phyloP scores from a whole-genome alignment of 352 stramenopile genomes.

The Paralagenidium karlingii region DNA sequence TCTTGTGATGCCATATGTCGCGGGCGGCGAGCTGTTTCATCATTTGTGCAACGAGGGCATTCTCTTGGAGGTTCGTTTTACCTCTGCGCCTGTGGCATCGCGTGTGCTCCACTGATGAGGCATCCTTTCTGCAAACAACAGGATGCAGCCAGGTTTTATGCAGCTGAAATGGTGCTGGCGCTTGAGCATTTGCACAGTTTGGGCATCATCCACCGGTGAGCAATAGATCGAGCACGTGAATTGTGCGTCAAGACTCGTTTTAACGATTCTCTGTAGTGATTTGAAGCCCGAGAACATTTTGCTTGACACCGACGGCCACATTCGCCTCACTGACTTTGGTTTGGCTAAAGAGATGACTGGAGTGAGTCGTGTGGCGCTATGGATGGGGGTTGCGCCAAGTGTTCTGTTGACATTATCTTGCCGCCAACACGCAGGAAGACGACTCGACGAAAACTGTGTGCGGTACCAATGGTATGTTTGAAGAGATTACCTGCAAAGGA shows the following conservation, averaged over 20 bases:
- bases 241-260: neutral
- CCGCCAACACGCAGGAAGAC: conserved; percentile 21
- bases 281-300: conserved; percentile 81
- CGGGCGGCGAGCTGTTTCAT: conserved; percentile 57
- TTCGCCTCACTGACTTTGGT: conserved; percentile 78
- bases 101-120: neutral
- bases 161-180: conserved; percentile 72
- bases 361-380: conserved; percentile 10
- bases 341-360: conserved; percentile 67
- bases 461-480: conserved; percentile 46
- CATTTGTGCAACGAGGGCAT: conserved; percentile 47
- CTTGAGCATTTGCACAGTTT: conserved; percentile 61
- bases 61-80: conserved; percentile 26
- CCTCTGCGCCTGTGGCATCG: neutral
- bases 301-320: conserved; percentile 67
- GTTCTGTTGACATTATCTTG: conserved; percentile 1
- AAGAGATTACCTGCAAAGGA: neutral
- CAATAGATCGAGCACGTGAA: neutral
- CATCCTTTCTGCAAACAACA: neutral
- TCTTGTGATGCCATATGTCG: conserved; percentile 69
- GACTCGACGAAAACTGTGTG: conserved; percentile 75
- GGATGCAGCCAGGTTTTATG: conserved; percentile 60
- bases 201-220: conserved; percentile 67
- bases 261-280: conserved; percentile 25
- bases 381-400: conserved; percentile 1